A percentile compares a stretch with the other conserved stretches of the same genome.
phyloP scores from a whole-genome alignment of 2,329 filamentous ascomycete species.

The Fusarium lyarnte region DNA sequence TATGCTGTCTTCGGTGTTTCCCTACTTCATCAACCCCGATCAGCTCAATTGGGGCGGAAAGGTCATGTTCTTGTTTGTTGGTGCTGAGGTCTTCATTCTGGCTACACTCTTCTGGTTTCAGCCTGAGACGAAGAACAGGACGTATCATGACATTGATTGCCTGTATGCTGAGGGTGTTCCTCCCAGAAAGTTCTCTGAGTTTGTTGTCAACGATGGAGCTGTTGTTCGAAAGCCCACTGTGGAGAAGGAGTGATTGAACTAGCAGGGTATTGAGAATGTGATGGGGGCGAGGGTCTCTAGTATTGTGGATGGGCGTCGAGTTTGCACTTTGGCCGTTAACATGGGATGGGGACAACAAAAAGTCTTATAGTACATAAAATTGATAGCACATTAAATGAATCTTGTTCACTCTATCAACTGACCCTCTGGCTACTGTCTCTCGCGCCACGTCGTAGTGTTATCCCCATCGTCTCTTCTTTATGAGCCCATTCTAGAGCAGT shows the following conservation, averaged over 20 bases:
- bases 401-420: fast-evolving
- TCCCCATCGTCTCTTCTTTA: fast-evolving
- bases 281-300: background rate
- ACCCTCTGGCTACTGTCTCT: fast-evolving
- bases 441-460: background rate
- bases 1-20: slow-evolving; percentile 49
- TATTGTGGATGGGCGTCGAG: background rate
- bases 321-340: background rate
- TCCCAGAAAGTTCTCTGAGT: slow-evolving; percentile 39
- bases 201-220: slow-evolving; percentile 28
- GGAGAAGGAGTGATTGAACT: background rate
- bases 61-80: slow-evolving; percentile 51
- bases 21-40: slow-evolving; percentile 51
- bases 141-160: slow-evolving; percentile 48
- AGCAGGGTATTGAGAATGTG: background rate
- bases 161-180: slow-evolving; percentile 41
- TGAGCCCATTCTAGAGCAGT: background rate
- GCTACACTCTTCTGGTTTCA: slow-evolving; percentile 47
- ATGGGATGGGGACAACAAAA: too few species aligned
- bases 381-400: background rate
- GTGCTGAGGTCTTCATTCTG: slow-evolving; percentile 48
- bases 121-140: slow-evolving; percentile 52
- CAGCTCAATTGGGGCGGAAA: slow-evolving; percentile 52
- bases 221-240: slow-evolving; percentile 5
- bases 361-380: too few species aligned